Conservation (phyloP, 164 flowering plant species). For the Aristolochia fimbriata region DNA sequence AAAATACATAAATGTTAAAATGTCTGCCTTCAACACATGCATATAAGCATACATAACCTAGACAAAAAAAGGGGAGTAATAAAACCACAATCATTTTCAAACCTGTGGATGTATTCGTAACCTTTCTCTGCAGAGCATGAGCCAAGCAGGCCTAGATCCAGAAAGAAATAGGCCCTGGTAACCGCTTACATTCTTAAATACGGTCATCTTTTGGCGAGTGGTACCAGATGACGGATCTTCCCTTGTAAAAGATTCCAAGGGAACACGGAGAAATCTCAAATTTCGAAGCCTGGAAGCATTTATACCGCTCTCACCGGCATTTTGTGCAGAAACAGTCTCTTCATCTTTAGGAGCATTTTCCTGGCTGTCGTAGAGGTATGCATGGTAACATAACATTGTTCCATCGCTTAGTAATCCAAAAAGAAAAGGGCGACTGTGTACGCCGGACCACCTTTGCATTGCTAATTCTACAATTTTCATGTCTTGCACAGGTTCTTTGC, state of each 20-base stretch:
- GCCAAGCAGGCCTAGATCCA: slow-evolving; percentile 91
- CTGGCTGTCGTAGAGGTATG: slow-evolving; percentile 69
- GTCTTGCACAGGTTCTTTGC: slow-evolving; percentile 47
- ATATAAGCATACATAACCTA: neutral
- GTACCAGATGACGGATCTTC: slow-evolving; percentile 48
- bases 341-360: slow-evolving; percentile 56
- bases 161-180: slow-evolving; percentile 84
- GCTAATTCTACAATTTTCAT: slow-evolving; percentile 78
- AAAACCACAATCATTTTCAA: slow-evolving; percentile 7
- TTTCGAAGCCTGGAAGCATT: slow-evolving; percentile 78
- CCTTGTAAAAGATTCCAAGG: slow-evolving; percentile 58
- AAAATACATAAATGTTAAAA: neutral
- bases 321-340: slow-evolving; percentile 32
- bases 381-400: slow-evolving; percentile 89
- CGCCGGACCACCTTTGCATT: slow-evolving; percentile 87
- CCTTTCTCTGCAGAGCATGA: slow-evolving; percentile 88
- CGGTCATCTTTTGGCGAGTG: slow-evolving; percentile 42
- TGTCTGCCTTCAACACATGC: neutral
- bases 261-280: slow-evolving; percentile 69
- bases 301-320: slow-evolving; percentile 26
- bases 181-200: slow-evolving; percentile 80
- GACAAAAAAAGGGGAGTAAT: neutral
- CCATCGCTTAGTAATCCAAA: slow-evolving; percentile 86
- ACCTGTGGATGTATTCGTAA: slow-evolving; percentile 98
- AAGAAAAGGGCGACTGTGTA: slow-evolving; percentile 76